Evolutionary conservation across 169 alveolate species (phyloP), one percentile per base, ranked within the genome.

Genomic region (Amoebophrya sp.): DNA sequence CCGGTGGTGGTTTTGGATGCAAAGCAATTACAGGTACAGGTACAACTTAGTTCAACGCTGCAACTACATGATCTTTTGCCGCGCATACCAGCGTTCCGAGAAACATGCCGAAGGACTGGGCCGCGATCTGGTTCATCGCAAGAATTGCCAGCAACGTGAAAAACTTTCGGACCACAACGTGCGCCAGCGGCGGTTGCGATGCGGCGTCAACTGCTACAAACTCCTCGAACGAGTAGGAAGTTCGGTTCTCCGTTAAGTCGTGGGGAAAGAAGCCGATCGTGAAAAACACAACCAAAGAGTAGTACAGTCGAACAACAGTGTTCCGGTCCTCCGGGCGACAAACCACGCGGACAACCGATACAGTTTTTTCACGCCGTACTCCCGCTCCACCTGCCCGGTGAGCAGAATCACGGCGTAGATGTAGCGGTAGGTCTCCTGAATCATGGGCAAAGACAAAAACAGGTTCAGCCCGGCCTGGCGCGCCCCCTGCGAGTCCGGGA

Each of bases 211-310:
- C n/a, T n/a, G n/a, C n/a, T n/a, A n/a, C n/a, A n/a, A n/a, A n/a
- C n/a, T n/a, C n/a, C n/a, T n/a, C n/a, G n/a, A n/a, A n/a, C n/a
- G n/a, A n/a, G n/a, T n/a, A n/a, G n/a, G n/a, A n/a, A 47, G 66
- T 18, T 18, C 18, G 29, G 66, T 47, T 47, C 66, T 47, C 66
- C 29, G 66, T 47, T 7, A 47, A 47, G 39, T n/a, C n/a, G n/a
- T n/a, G n/a, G n/a, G n/a, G n/a, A n/a, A 66, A 18, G 83, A 66
- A 66, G 35, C 83, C 83, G 83, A 66, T 25, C 83, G 83, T 66
- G 35, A 25, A 25, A 25, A 66, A 66, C 32, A 25, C 10, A 7
- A 66, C 35, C 83, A n/a, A 1, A 2, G 54, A 7, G 54, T 41
- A 41, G 23, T n/a, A 25, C 1, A 7, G 35, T 66, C 83, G 32